These are phyloP conservation scores for Colletotrichum trifolii DNA, from an alignment of 2,329 filamentous ascomycete species.

Conservation along the genomic window DNA sequence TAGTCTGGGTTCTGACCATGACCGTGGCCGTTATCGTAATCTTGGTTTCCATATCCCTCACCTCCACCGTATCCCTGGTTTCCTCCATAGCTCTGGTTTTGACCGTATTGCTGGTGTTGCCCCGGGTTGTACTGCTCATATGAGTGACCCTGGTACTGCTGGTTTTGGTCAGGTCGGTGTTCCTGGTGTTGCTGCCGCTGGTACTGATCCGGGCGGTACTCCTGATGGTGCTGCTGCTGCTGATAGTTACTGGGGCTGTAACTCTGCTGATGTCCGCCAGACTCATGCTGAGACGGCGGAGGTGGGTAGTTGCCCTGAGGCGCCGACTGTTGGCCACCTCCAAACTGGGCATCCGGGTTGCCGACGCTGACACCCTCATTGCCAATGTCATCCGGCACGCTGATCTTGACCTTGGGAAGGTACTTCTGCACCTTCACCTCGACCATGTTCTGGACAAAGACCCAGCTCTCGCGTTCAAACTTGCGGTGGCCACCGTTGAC, in stretches of 20 bases:
- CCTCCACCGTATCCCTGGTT: conserved; percentile 40
- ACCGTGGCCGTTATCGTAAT: conserved; percentile 23
- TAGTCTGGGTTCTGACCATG: no score
- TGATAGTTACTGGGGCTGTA: conserved; percentile 42
- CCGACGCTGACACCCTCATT: conserved; percentile 59
- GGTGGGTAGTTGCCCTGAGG: conserved; percentile 40
- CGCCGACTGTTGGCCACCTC: conserved; percentile 45
- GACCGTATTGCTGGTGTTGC: conserved; percentile 27
- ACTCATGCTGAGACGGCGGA: conserved; percentile 31
- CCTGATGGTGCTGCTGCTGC: conserved; percentile 39
- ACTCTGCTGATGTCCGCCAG: conserved; percentile 41
- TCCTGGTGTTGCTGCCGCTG: conserved; percentile 37
- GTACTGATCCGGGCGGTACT: conserved; percentile 31
- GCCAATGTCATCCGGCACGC: conserved; percentile 58
- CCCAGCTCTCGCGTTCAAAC: conserved; percentile 58
- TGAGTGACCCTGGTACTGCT: conserved; percentile 35
- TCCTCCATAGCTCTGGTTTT: conserved; percentile 23
- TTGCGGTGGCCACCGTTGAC: conserved; percentile 60
- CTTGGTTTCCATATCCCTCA: conserved; percentile 9
- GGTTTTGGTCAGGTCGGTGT: conserved; percentile 27
- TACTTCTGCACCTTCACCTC: conserved; percentile 59
- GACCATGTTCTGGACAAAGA: conserved; percentile 58
- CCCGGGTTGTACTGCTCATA: conserved; percentile 17
- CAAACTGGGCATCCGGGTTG: conserved; percentile 47
- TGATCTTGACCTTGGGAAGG: conserved; percentile 57